Evolutionary conservation across 257 asterid species (phyloP).

Genomic region (Petrea volubilis): DNA sequence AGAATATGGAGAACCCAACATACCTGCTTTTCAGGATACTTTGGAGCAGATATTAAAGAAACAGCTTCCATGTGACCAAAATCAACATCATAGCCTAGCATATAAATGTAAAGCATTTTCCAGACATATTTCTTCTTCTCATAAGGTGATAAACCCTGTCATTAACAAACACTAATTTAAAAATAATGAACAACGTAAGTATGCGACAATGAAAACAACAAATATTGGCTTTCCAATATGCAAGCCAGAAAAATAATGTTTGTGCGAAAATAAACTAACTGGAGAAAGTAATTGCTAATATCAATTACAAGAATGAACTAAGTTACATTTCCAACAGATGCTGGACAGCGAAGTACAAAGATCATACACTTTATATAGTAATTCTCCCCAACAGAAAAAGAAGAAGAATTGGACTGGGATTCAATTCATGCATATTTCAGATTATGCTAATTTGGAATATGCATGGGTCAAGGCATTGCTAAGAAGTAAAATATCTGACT

Average conservation of each 20-base stretch:
- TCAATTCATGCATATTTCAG: too few species aligned
- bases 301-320: conserved; percentile 1
- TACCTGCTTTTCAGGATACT: conserved; percentile 99
- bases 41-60: conserved; percentile 96
- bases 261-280: neutral
- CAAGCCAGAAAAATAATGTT: neutral
- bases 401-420: too few species aligned
- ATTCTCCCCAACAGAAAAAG: too few species aligned
- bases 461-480: conserved; percentile 13
- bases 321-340: neutral
- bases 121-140: conserved; percentile 99
- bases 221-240: neutral
- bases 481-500: too few species aligned
- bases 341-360: neutral
- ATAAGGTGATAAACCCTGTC: conserved; percentile 84
- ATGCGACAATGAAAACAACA: conserved; percentile 1
- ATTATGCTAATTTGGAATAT: conserved; percentile 1
- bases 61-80: conserved; percentile 99
- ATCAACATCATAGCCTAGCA: conserved; percentile 99
- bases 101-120: conserved; percentile 97
- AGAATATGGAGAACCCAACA: conserved; percentile 1
- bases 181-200: conserved; percentile 7
- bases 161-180: conserved; percentile 13
- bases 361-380: conserved; percentile 6
- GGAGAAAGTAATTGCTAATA: conserved; percentile 9